These are phyloP conservation scores for Monotropa hypopitys DNA, from an alignment of 179 eudicot species.

Conservation along the genomic window DNA sequence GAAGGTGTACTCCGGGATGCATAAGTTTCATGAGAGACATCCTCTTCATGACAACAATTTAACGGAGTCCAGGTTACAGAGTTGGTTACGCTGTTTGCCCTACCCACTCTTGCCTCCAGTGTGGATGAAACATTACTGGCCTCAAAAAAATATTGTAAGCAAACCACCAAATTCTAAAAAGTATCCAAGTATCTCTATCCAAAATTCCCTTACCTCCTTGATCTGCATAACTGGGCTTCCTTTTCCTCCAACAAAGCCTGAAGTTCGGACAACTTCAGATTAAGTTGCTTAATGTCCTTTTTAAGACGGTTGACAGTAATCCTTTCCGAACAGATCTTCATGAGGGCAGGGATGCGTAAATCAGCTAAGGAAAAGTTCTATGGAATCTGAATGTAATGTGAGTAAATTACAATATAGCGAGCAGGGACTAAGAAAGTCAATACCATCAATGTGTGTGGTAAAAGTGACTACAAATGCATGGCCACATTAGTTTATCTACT, in stretches of 20 bases:
- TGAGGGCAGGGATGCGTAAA: constrained; percentile 73
- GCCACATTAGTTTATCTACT: background rate
- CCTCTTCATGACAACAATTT: constrained; percentile 19
- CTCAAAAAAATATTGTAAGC: constrained; percentile 10
- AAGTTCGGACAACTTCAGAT: constrained; percentile 53
- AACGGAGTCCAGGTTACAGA: constrained; percentile 10
- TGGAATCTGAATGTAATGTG: background rate
- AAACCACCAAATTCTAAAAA: background rate
- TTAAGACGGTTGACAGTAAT: constrained; percentile 53
- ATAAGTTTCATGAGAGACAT: constrained; percentile 17
- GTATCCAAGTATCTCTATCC: background rate
- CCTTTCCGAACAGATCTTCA: constrained; percentile 86
- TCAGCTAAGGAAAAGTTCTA: constrained; percentile 50
- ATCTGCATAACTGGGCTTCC: constrained; percentile 46
- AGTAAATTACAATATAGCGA: constrained; percentile 3
- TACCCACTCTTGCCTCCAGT: constrained; percentile 13
- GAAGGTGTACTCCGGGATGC: constrained; percentile 11
- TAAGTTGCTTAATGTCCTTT: constrained; percentile 68
- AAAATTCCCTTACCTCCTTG: constrained; percentile 40
- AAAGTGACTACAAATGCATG: background rate
- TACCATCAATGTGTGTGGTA: background rate
- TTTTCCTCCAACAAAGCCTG: constrained; percentile 74
- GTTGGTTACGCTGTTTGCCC: constrained; percentile 14
- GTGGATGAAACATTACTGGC: constrained; percentile 28
- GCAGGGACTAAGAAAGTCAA: background rate